A percentile compares a stretch with the other conserved stretches of the same genome.
phyloP scores from a whole-genome alignment of 2,329 filamentous ascomycete genomes.

The Fusarium multiceps region DNA sequence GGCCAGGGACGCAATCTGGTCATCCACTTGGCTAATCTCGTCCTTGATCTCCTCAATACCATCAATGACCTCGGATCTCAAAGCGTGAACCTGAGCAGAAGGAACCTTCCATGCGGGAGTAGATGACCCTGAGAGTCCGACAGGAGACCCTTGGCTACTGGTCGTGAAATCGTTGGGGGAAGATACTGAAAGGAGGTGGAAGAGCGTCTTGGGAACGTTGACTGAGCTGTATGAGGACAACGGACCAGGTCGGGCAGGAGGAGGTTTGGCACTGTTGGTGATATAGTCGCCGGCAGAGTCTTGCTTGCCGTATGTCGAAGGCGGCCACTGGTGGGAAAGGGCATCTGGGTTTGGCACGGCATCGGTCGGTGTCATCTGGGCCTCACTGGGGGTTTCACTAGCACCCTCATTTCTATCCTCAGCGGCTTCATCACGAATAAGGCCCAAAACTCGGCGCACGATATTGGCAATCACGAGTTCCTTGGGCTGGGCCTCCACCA shows the following conservation, averaged over 20 bases:
- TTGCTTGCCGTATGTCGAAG: conserved; percentile 51
- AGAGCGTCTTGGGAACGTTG: conserved; percentile 79
- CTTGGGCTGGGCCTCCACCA: conserved; percentile 85
- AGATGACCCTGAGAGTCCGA: conserved; percentile 60
- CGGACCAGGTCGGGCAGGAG: conserved; percentile 67
- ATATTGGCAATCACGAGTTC: conserved; percentile 97
- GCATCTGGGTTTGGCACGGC: conserved; percentile 48
- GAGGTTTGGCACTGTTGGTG: conserved; percentile 45
- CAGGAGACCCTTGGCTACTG: conserved; percentile 58
- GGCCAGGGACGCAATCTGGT: conserved; percentile 89
- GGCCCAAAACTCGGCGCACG: conserved; percentile 85
- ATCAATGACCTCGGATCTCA: conserved; percentile 91
- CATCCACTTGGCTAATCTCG: conserved; percentile 91
- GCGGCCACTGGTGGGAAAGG: conserved; percentile 45
- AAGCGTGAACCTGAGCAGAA: conserved; percentile 68
- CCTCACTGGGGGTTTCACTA: conserved; percentile 70
- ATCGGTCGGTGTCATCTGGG: conserved; percentile 54
- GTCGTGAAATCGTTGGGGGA: conserved; percentile 59
- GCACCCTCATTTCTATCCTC: conserved; percentile 76
- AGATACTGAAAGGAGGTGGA: conserved; percentile 84
- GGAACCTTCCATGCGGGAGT: conserved; percentile 58
- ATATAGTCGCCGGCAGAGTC: conserved; percentile 49
- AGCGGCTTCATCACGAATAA: conserved; percentile 91
- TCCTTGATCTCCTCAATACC: conserved; percentile 97
- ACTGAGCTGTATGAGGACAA: conserved; percentile 72